Evolutionary conservation across 2,329 filamentous ascomycete genomes (phyloP).

Genomic region (Mollisiaceae sp.): DNA sequence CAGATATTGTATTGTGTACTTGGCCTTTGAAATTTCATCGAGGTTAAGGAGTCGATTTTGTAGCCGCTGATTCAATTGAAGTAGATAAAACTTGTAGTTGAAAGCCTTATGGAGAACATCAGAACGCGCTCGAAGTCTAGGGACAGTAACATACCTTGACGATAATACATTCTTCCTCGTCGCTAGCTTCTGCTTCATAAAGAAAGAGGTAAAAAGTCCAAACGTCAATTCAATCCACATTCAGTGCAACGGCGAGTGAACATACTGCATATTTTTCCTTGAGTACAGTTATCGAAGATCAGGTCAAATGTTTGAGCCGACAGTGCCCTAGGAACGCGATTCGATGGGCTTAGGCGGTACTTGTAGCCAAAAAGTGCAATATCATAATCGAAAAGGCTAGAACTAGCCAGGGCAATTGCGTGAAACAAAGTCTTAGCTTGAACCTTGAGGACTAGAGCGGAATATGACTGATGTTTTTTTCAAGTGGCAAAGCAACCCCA

Average conservation of each 20-base stretch:
- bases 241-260: conserved; percentile 55
- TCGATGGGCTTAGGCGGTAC: conserved; percentile 12
- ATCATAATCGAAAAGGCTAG: conserved; percentile 30
- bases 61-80: conserved; percentile 66
- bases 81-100: conserved; percentile 63
- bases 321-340: conserved; percentile 4
- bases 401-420: conserved; percentile 23
- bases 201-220: conserved; percentile 60
- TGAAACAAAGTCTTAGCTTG: conserved; percentile 1
- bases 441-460: neutral
- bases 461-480: too few species aligned
- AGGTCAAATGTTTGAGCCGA: conserved; percentile 47
- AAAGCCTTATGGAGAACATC: conserved; percentile 50
- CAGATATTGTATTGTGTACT: conserved; percentile 63
- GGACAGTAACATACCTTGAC: conserved; percentile 49
- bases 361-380: conserved; percentile 35
- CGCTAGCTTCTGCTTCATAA: conserved; percentile 64
- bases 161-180: conserved; percentile 66
- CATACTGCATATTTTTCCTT: conserved; percentile 60
- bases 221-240: conserved; percentile 59
- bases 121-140: conserved; percentile 24
- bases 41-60: conserved; percentile 60
- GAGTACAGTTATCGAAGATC: conserved; percentile 53
- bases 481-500: neutral
- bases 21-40: conserved; percentile 56